Conservation (phyloP, 768 basidiomycete species). For the Suillus americanus region DNA sequence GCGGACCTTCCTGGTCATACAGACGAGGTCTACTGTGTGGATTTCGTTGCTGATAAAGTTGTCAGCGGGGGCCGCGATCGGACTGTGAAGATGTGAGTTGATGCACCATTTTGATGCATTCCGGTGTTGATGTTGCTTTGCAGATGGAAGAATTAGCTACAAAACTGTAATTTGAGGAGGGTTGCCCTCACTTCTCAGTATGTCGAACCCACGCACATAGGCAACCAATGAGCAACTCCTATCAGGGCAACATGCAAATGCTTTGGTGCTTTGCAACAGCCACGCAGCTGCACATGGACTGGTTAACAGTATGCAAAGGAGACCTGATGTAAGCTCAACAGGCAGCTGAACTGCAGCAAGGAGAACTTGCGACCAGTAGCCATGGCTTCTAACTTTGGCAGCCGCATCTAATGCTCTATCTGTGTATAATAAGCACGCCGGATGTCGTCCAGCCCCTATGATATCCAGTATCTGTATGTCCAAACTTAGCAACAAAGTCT, state of each 20-base stretch:
- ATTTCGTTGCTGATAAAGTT: slow-evolving; percentile 99
- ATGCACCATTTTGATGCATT: background rate
- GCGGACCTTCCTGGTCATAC: slow-evolving; percentile 93
- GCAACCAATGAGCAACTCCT: slow-evolving; percentile 29
- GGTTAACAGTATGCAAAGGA: background rate
- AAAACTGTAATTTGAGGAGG: background rate
- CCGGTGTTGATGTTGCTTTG: slow-evolving; percentile 1
- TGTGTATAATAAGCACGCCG: too few relatives aligned
- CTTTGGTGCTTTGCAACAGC: background rate
- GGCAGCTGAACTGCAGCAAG: background rate
- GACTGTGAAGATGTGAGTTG: slow-evolving; percentile 86
- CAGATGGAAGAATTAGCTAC: slow-evolving; percentile 32
- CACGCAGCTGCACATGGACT: background rate
- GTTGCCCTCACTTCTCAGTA: background rate
- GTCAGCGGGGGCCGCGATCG: slow-evolving; percentile 93
- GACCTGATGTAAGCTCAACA: background rate
- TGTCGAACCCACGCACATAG: too few relatives aligned
- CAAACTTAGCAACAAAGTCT: too few relatives aligned
- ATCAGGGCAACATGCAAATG: background rate
- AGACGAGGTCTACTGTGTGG: slow-evolving; percentile 98
- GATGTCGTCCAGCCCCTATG: too few relatives aligned
- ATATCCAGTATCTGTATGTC: too few relatives aligned
- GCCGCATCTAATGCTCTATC: too few relatives aligned
- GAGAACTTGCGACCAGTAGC: background rate
- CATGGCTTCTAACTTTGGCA: background rate